These are phyloP conservation scores for Wickerhamiella domercqiae DNA, from an alignment of 805 yeast species.

Conservation along the genomic window DNA sequence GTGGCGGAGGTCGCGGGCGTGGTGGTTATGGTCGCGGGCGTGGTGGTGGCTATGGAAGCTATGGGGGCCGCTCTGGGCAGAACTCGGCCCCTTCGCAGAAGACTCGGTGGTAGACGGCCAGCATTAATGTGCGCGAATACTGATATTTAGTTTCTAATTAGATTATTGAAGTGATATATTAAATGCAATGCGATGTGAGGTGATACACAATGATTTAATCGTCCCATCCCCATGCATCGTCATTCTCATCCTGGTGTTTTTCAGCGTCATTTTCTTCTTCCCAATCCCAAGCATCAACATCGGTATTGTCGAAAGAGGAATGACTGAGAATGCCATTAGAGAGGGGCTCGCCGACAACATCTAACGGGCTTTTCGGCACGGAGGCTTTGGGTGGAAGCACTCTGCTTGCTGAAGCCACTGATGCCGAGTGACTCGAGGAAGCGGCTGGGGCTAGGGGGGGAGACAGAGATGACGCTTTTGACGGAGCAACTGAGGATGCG, in stretches of 20 bases:
- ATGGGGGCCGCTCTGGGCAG: slow-evolving; percentile 21
- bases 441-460: background rate
- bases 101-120: slow-evolving; percentile 13
- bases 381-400: background rate
- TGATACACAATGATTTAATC: too few species aligned
- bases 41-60: slow-evolving; percentile 21
- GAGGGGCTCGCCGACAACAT: too few species aligned
- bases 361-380: background rate
- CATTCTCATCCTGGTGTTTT: slow-evolving; percentile 16
- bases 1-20: slow-evolving; percentile 30
- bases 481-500: background rate
- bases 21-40: slow-evolving; percentile 25
- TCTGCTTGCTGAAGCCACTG: background rate
- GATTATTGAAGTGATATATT: slow-evolving; percentile 7
- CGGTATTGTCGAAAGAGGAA: too few species aligned
- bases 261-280: slow-evolving; percentile 7
- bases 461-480: background rate
- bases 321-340: too few species aligned
- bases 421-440: background rate
- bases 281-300: slow-evolving; percentile 11
- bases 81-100: slow-evolving; percentile 16
- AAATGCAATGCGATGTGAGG: too few species aligned
- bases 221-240: slow-evolving; percentile 21
- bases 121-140: too few species aligned
- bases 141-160: too few species aligned